These are phyloP conservation scores for Candida ascalaphidarum DNA, from an alignment of 805 yeast genomes.

Conservation along the genomic window DNA sequence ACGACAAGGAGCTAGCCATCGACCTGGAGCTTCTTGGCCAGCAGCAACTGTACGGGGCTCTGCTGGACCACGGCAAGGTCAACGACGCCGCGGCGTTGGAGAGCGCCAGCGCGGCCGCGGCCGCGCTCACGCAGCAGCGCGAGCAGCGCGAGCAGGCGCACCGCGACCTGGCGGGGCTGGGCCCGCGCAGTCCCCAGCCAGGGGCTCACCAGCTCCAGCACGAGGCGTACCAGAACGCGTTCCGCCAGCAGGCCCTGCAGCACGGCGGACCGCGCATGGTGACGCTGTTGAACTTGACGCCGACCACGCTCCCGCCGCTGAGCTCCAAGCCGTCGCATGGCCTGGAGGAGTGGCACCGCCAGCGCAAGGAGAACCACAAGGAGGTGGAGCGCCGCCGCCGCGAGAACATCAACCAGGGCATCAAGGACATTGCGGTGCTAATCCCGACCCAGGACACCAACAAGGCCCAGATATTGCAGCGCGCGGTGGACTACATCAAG, in stretches of 20 bases:
- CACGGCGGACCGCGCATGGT: slow-evolving; percentile 6
- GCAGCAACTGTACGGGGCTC: slow-evolving; percentile 21
- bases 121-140: slow-evolving; percentile 6
- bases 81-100: slow-evolving; percentile 2
- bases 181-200: no score
- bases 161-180: slow-evolving; percentile 2
- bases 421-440: slow-evolving; percentile 65
- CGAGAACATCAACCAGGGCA: slow-evolving; percentile 82
- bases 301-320: slow-evolving; percentile 8
- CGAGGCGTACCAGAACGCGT: slow-evolving; percentile 10
- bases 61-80: slow-evolving; percentile 1
- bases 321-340: slow-evolving; percentile 61
- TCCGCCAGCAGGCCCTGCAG: slow-evolving; percentile 11
- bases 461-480: slow-evolving; percentile 80
- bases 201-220: slow-evolving; percentile 11
- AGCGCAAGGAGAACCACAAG: slow-evolving; percentile 85
- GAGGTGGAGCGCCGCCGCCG: slow-evolving; percentile 93
- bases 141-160: slow-evolving; percentile 11
- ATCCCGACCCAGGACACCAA: slow-evolving; percentile 81
- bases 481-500: slow-evolving; percentile 87
- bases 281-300: slow-evolving; percentile 7
- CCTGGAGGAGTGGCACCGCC: slow-evolving; percentile 75
- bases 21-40: slow-evolving; percentile 37
- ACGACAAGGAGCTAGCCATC: slow-evolving; percentile 20
- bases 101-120: slow-evolving; percentile 16